phyloP scores from a whole-genome alignment of 1,284 basidiomycete genomes.

The Heterobasidion occidentale region DNA sequence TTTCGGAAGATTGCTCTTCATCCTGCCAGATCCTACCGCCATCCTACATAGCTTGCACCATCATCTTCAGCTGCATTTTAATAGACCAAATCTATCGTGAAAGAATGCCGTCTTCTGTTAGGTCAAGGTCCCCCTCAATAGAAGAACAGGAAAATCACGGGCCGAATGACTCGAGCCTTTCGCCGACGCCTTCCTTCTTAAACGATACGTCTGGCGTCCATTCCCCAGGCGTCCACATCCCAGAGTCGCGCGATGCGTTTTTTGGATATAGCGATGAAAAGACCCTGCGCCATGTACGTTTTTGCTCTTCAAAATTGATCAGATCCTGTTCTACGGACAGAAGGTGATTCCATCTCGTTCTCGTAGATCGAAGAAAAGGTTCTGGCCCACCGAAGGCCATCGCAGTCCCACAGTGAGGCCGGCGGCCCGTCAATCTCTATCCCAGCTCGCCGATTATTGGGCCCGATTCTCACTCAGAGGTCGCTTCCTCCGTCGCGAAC shows the following conservation, averaged over 20 bases:
- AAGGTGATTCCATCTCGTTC: not conserved
- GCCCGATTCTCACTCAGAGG: conserved; percentile 36
- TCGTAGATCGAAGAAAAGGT: conserved; percentile 66
- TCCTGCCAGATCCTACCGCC: too few relatives aligned
- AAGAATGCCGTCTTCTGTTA: too few relatives aligned
- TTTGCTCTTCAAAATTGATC: not conserved
- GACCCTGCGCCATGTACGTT: conserved; percentile 58
- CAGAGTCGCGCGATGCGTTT: conserved; percentile 59
- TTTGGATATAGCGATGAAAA: conserved; percentile 75
- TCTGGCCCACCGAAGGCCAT: conserved; percentile 49
- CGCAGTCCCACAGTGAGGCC: conserved; percentile 24
- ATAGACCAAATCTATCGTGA: too few relatives aligned
- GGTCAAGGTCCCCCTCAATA: too few relatives aligned
- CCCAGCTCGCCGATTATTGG: conserved; percentile 1
- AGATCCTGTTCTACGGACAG: not conserved
- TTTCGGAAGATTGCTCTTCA: too few relatives aligned
- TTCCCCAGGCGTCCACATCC: conserved; percentile 36
- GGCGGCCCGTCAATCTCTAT: conserved; percentile 11
- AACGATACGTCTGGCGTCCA: not conserved
- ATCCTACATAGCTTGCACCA: too few relatives aligned
- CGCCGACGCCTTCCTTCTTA: not conserved
- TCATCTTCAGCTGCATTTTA: too few relatives aligned
- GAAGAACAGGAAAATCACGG: too few relatives aligned
- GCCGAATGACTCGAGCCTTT: not conserved
- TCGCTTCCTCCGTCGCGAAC: conserved; percentile 25